Evolutionary conservation across 306 rosid genomes (phyloP), one percentile per base, ranked within the genome.

Genomic region (Luffa acutangula): DNA sequence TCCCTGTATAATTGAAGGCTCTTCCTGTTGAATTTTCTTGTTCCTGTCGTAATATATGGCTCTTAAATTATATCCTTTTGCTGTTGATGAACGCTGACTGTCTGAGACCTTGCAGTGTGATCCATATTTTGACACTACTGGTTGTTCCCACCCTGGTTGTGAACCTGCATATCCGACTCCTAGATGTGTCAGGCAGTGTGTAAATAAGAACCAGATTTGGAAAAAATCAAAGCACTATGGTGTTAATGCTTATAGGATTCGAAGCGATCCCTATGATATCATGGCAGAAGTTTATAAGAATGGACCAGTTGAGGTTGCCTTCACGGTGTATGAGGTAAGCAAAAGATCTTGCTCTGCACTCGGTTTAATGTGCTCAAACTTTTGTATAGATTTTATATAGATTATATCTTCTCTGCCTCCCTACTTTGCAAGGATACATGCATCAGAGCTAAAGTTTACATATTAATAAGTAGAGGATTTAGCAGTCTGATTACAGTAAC

Each of bases 131-230:
- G 98, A 95, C 85, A 77, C 85, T 81, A 87, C 58, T 77, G 98
- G 97, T 63, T 95, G 98, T 83, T 88, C 98, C 57, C 98, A 95
- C 83, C 98, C 98, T 85, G 97, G 97, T 73, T 95, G 98, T 80
- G 98, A 92, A 85, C 97, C 98, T 59, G 91, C 48, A 60, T 95
- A 82, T 85, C 77, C 77, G 21, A 95, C 98, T 64, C 98, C 97
- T 18, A 92, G 78, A 87, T 92, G 98, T 48, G 87, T 85, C 33
- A 87, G 65, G 65, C 88, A 95, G 82, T 95, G 97, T 73, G 93
- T 85, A 18, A 45, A 81, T 25, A 81, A 86, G 66, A 95, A 95
- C 90, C 91, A 82, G 85, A 59, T 87, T 18, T 95, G 98, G 97
- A 91, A 79, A 51, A 73, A 85, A 62, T 88, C 96, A 76, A 95